Evolutionary conservation across 2,329 filamentous ascomycete genomes (phyloP).

Genomic region (Chrysoporthe deuterocubensis): DNA sequence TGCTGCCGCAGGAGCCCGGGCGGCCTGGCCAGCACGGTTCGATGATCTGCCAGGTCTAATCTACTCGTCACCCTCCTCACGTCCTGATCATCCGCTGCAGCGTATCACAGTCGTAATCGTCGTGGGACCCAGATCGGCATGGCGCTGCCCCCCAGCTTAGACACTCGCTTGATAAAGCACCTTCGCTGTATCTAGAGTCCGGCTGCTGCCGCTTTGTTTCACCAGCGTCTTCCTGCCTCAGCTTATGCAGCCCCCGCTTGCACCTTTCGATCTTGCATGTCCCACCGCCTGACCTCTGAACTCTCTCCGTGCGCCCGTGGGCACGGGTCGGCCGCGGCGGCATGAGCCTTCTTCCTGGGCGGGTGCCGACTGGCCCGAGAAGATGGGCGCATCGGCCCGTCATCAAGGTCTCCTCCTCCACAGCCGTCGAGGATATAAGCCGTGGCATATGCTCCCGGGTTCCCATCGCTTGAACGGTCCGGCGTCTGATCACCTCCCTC

Average conservation of each 20-base stretch:
- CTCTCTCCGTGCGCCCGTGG: neutral
- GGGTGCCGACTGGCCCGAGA: neutral
- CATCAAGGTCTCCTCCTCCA: neutral
- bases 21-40: too few species aligned
- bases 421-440: neutral
- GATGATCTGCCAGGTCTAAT: too few species aligned
- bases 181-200: neutral
- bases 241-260: neutral
- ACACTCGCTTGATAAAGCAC: too few species aligned
- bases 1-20: too few species aligned
- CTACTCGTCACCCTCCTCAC: too few species aligned
- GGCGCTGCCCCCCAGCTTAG: too few species aligned
- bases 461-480: neutral
- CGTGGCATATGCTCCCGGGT: neutral
- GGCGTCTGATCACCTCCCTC: neutral
- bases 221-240: neutral
- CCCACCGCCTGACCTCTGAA: neutral
- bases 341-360: neutral
- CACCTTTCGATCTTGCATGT: slow-evolving; percentile 1
- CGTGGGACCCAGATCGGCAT: too few species aligned
- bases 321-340: neutral
- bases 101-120: neutral
- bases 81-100: too few species aligned
- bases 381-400: neutral
- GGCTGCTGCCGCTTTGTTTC: neutral